Base-by-base conservation (phyloP, 305 asterid species). In the Fraxinus angustifolia region DNA sequence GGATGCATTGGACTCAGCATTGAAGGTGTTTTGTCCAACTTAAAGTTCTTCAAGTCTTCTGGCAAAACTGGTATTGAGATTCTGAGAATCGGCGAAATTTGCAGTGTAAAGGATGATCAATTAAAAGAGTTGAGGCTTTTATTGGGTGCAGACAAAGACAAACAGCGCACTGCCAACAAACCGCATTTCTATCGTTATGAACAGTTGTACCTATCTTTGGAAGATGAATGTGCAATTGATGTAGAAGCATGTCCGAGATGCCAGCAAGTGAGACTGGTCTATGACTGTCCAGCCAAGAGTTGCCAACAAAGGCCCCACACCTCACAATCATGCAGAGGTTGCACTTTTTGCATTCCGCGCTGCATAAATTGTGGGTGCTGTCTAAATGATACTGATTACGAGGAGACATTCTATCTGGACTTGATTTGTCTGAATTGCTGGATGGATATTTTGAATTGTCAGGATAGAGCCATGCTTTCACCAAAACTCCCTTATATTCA, bases 241-340 rank as follows among this genome's bases (percentile, higher is more conserved):
- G 77, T 93, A 30, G 97, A 93, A 83, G 72, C 67, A 67, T 93
- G 98, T 87, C 98, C 97, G 0, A 88, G 68, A 83, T 94, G 98
- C 88, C 84, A 87, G 83, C 79, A 84, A 12, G 80, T 87, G 26
- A 87, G 88, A 62, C 90, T 86, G 73, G 95, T 93, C 19, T 95
- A 88, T 34, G 98, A 95, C 80, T 95, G 98, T 84, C 94, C 98
- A 0, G 62, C 87, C 1, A 92, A 89, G 34, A 87, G 87, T 78
- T 93, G 97, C 88, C 87, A 82, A 62, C 85, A 34, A 35, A 88
- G 83, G 85, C 85, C 56, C 30, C 72, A 84, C 31, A 77, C 90
- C 8, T 3, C 81, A 17, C 88, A 89, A 76, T 58, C 84, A 1
- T 95, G 98, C 86, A 88, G 91, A 84, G 97, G 88, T 62, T 95